Percentiles rank a stretch among this genome's conserved stretches.
Conservation (phyloP, 2,329 filamentous ascomycete species). For the Aspergillus fumigatiaffinis region DNA sequence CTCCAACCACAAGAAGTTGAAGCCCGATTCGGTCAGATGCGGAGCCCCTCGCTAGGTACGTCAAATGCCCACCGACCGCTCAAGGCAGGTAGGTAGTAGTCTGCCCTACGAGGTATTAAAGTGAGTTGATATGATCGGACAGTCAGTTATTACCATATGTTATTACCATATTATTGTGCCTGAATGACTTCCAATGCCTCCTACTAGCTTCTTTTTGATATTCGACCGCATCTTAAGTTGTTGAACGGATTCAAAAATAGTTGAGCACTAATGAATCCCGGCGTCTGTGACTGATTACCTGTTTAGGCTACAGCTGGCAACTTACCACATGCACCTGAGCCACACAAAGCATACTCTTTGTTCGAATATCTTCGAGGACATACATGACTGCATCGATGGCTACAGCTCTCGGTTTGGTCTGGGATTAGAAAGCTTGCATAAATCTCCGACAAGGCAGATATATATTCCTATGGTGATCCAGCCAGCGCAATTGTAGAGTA, state of each 20-base stretch:
- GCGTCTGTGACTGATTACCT: background rate
- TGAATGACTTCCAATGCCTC: background rate
- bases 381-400: background rate
- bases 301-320: background rate
- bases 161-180: background rate
- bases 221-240: background rate
- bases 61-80: background rate
- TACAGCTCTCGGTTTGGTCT: background rate
- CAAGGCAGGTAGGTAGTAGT: background rate
- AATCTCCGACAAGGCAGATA: background rate
- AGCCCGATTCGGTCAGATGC: slow-evolving; percentile 19
- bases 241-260: background rate
- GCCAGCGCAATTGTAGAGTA: background rate
- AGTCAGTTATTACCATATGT: background rate
- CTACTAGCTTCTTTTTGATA: background rate
- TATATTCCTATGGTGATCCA: background rate
- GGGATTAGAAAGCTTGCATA: background rate
- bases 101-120: background rate
- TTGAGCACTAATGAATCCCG: background rate
- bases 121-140: background rate
- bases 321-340: background rate
- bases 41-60: slow-evolving; percentile 20
- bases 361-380: background rate
- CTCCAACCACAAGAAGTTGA: background rate
- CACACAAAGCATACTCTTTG: background rate